These are phyloP conservation scores for Sporormia fimetaria DNA, from an alignment of 495 filamentous ascomycete species.

Conservation along the genomic window DNA sequence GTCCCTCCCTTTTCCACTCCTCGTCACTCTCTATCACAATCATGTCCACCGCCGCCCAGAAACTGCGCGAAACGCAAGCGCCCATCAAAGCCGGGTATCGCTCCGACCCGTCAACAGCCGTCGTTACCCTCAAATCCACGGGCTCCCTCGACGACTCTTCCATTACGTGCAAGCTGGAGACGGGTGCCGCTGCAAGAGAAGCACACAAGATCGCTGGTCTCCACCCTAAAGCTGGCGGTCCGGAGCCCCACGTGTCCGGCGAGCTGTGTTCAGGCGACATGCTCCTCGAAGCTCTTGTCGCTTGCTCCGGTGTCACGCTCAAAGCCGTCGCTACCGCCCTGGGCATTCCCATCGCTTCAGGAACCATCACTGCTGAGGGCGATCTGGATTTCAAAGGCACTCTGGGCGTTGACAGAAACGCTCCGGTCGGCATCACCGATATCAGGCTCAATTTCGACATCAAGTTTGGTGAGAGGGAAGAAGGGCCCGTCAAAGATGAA, in stretches of 20 bases:
- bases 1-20: no score
- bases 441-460: slow-evolving; percentile 31
- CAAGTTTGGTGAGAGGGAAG: slow-evolving; percentile 20
- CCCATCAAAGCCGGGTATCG: slow-evolving; percentile 32
- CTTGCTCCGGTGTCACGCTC: slow-evolving; percentile 33
- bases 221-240: slow-evolving; percentile 32
- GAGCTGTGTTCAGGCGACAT: slow-evolving; percentile 35
- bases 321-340: slow-evolving; percentile 33
- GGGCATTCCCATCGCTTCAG: slow-evolving; percentile 25
- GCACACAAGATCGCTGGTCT: slow-evolving; percentile 29
- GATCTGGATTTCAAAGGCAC: slow-evolving; percentile 35
- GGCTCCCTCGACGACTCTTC: slow-evolving; percentile 29
- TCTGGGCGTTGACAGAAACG: slow-evolving; percentile 31
- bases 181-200: slow-evolving; percentile 28
- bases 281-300: slow-evolving; percentile 34
- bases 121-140: slow-evolving; percentile 30
- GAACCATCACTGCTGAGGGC: slow-evolving; percentile 30
- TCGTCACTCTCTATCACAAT: no score
- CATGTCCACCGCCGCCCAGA: slow-evolving; percentile 16
- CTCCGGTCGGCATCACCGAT: slow-evolving; percentile 31
- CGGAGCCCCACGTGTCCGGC: slow-evolving; percentile 30
- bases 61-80: slow-evolving; percentile 30
- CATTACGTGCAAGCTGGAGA: slow-evolving; percentile 31
- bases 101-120: slow-evolving; percentile 26
- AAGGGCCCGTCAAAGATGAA: slow-evolving; percentile 23